Conservation (phyloP, 352 stramenopile genomes). For the Phytopythium helicoides region DNA sequence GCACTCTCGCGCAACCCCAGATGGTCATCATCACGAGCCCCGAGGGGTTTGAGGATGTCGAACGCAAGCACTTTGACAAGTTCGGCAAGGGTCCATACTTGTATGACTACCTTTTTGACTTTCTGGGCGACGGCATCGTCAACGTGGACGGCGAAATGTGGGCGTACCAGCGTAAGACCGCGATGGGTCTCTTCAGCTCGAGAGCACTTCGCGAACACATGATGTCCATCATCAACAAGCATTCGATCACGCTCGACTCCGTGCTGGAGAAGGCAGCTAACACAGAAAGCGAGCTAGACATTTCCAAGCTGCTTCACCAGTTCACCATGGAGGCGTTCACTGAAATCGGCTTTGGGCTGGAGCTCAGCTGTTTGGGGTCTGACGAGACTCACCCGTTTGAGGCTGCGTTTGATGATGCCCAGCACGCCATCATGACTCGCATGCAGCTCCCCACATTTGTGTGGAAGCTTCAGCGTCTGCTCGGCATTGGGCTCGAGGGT, state of each 20-base stretch:
- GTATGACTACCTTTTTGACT: constrained; percentile 8
- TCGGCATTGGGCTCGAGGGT: constrained; percentile 28
- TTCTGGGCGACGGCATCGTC: constrained; percentile 11
- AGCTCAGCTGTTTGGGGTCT: constrained; percentile 14
- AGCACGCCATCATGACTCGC: constrained; percentile 11
- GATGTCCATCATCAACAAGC: constrained; percentile 20
- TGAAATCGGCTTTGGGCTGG: constrained; percentile 29
- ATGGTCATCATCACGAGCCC: constrained; percentile 29
- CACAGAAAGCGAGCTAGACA: constrained; percentile 15
- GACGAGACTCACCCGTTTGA: constrained; percentile 12
- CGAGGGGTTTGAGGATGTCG: constrained; percentile 25
- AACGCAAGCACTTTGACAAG: constrained; percentile 50
- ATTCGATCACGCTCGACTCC: constrained; percentile 19
- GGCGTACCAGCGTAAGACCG: constrained; percentile 20
- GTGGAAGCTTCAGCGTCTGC: constrained; percentile 32
- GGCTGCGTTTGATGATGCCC: constrained; percentile 20
- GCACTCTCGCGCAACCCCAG: constrained; percentile 11
- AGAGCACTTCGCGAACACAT: constrained; percentile 34
- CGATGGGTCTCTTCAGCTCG: constrained; percentile 75
- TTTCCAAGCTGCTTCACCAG: constrained; percentile 15
- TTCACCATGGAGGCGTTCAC: constrained; percentile 33
- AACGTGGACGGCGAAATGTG: constrained; percentile 10
- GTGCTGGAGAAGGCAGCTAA: constrained; percentile 14
- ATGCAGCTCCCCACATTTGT: constrained; percentile 11
- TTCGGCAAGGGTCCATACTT: constrained; percentile 6